Conservation (phyloP, 2,329 filamentous ascomycete genomes). For the Emericellopsis cladophorae region DNA sequence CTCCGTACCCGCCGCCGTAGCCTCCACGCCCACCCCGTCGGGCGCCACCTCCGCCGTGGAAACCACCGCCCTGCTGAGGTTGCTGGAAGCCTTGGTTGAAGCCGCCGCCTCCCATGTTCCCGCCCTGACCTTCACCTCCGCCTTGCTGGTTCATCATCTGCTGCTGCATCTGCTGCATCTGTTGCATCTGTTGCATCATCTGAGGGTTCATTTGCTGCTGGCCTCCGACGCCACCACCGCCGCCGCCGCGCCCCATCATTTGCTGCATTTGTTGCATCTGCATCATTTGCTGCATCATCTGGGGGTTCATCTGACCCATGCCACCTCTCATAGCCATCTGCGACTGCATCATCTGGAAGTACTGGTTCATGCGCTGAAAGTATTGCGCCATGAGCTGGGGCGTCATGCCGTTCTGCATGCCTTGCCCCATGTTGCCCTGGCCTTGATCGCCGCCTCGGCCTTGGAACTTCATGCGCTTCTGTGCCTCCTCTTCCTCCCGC, state of each 20-base stretch:
- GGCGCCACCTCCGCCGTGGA: constrained; percentile 11
- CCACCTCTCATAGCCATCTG: constrained; percentile 65
- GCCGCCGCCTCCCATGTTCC: constrained; percentile 8
- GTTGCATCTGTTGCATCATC: constrained; percentile 47
- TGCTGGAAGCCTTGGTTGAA: constrained; percentile 12
- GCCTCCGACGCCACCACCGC: constrained; percentile 14
- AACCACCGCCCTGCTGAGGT: constrained; percentile 1
- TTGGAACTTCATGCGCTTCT: constrained; percentile 44
- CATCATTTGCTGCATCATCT: constrained; percentile 69
- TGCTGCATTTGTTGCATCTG: constrained; percentile 60
- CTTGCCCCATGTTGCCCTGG: constrained; percentile 24
- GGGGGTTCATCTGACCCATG: constrained; percentile 55
- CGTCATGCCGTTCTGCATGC: constrained; percentile 58
- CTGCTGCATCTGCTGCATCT: constrained; percentile 29
- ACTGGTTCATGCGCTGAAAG: constrained; percentile 97
- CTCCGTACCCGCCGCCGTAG: constrained; percentile 19
- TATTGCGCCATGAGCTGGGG: constrained; percentile 98
- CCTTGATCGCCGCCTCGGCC: constrained; percentile 17
- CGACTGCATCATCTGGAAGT: constrained; percentile 90
- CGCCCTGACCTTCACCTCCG: constrained; percentile 7
- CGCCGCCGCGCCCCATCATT: constrained; percentile 32
- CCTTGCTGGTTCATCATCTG: constrained; percentile 17
- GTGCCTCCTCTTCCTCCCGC: constrained; percentile 75
- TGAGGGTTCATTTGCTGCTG: constrained; percentile 30
- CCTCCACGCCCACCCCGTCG: constrained; percentile 17